Conservation (phyloP, 2,329 filamentous ascomycete species). For the Blumeria hordei region DNA sequence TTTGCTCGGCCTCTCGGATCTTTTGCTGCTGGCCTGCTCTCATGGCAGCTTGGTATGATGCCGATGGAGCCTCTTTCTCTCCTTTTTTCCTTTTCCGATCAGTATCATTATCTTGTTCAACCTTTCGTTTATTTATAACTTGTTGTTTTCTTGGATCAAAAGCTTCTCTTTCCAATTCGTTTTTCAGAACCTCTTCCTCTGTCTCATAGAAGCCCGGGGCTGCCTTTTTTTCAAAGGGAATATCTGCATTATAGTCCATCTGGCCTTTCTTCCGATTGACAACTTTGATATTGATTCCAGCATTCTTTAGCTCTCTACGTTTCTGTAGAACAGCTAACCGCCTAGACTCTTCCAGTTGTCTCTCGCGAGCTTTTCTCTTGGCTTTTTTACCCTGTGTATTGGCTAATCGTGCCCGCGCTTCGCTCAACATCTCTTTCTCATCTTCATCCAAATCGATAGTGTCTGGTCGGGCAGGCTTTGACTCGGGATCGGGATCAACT, state of each 20-base stretch:
- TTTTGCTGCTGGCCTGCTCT: constrained; percentile 89
- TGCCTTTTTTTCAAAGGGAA: constrained; percentile 87
- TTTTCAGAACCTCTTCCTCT: constrained; percentile 50
- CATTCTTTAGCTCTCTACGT: constrained; percentile 84
- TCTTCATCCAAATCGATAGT: constrained; percentile 97
- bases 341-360: constrained; percentile 84
- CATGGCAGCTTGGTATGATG: constrained; percentile 63
- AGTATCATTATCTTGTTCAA: constrained; percentile 62
- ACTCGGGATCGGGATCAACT: constrained; percentile 90
- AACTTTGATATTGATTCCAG: constrained; percentile 95
- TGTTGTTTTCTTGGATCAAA: constrained; percentile 91
- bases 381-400: constrained; percentile 99
- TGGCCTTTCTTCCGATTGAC: constrained; percentile 76
- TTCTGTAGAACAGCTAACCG: constrained; percentile 81
- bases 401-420: constrained; percentile 82
- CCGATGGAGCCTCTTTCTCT: constrained; percentile 58
- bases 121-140: constrained; percentile 76
- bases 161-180: constrained; percentile 60
- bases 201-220: constrained; percentile 86
- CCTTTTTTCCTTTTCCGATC: constrained; percentile 68
- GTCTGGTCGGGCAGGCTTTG: constrained; percentile 82
- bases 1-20: constrained; percentile 87
- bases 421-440: constrained; percentile 97
- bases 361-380: constrained; percentile 86
- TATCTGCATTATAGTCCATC: constrained; percentile 99